Evolutionary conservation across 228 moss, liverwort and hornwort genomes (phyloP), one percentile per base, ranked within the genome.

Genomic region (Sphagnum fallax): DNA sequence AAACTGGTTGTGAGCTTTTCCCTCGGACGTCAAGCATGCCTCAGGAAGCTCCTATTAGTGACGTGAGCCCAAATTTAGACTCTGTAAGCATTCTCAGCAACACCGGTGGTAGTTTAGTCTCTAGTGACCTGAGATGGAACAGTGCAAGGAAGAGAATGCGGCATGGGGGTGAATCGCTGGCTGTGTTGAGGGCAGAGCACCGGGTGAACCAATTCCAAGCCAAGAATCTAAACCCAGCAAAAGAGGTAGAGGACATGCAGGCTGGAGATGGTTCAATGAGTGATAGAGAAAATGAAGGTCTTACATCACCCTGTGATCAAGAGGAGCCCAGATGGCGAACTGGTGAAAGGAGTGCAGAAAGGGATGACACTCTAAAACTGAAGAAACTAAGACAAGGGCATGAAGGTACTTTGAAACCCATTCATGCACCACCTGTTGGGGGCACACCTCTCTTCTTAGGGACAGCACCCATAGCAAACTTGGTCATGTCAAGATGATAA

Each of bases 361-460:
- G 50, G 3, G 65, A 65, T 15, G 65, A 65, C 9, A 50, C 65
- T 10, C 1, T 14, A 0, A 65, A 65, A 49, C 12, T 65, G 65
- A 65, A 65, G 49, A 65, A 65, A 49, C 49, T 65, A 49, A 47
- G 65, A 49, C 65, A 65, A 65, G 65, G 65, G 48, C 65, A 65
- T 49, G 65, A 65, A 13, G 49, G 65, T 49, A 65, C 48, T 49
- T 13, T 65, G 49, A 65, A 65, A 49, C 12, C 65, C 5, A 65
- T 65, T 14, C 65, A 65, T 49, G 65, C 7, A 11, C 65, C 65
- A 65, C 65, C 65, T 2, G 49, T 65, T 50, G 65, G 65, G 65
- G 65, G 65, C 14, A 14, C 49, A 4, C 65, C 62, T 47, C 62
- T 62, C 47, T 62, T 65, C 48, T 47, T 65, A 4, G 65, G 65